These are phyloP conservation scores for Monoraphidium neglectum DNA, from an alignment of 139 green algal species.

Conservation along the genomic window DNA sequence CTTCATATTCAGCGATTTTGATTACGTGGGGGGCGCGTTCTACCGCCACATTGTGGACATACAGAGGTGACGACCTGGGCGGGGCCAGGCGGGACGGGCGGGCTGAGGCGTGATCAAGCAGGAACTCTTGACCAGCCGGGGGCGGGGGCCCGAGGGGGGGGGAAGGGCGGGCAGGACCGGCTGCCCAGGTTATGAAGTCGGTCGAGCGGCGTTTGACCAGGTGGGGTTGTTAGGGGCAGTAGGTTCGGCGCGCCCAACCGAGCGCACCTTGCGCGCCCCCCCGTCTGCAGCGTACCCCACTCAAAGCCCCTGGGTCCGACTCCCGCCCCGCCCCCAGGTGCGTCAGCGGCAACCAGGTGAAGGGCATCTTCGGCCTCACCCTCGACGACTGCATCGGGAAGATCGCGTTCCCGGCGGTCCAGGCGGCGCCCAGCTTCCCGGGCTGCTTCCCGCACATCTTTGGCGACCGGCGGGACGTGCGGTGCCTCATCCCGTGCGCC, in stretches of 20 bases:
- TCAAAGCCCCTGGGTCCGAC: too few relatives aligned
- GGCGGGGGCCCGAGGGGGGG: neutral
- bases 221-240: too few relatives aligned
- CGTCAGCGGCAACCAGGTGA: conserved; percentile 93
- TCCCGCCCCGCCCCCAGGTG: conserved; percentile 43
- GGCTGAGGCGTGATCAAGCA: neutral
- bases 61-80: conserved; percentile 53
- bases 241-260: too few relatives aligned
- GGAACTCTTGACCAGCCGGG: neutral
- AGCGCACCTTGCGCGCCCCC: too few relatives aligned
- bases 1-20: conserved; percentile 99
- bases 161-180: neutral
- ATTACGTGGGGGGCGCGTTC: conserved; percentile 93
- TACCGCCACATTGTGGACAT: conserved; percentile 95
- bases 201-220: too few relatives aligned
- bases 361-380: conserved; percentile 78
- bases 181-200: too few relatives aligned
- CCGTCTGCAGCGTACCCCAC: too few relatives aligned
- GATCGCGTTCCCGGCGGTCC: conserved; percentile 93
- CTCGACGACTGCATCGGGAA: conserved; percentile 95
- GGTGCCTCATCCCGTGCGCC: conserved; percentile 97
- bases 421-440: conserved; percentile 93
- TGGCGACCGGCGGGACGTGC: conserved; percentile 78
- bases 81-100: neutral
- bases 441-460: conserved; percentile 98